phyloP scores from a whole-genome alignment of 169 alveolate species.

The Eimeria acervulina region DNA sequence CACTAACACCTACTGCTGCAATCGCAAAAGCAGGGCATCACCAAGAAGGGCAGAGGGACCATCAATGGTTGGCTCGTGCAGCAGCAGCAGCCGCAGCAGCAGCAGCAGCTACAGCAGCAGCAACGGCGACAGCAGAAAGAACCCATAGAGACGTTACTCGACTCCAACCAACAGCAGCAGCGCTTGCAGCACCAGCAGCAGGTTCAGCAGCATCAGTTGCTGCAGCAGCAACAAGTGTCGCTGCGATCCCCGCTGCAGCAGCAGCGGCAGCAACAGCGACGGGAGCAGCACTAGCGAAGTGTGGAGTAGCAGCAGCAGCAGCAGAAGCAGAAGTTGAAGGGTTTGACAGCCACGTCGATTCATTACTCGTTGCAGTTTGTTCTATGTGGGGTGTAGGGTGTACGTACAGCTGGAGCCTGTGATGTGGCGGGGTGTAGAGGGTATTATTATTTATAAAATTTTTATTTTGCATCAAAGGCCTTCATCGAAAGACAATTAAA shows the following conservation, averaged over 20 bases:
- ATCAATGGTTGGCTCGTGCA: neutral
- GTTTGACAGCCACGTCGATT: neutral
- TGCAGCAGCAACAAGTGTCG: neutral
- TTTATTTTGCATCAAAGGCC: too few species aligned
- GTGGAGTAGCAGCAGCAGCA: neutral
- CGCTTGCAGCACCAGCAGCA: too few species aligned
- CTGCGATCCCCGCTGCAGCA: neutral
- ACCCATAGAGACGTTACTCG: too few species aligned
- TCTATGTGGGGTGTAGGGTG: neutral
- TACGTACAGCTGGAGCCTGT: too few species aligned
- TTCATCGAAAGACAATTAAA: too few species aligned
- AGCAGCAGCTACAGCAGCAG: slow-evolving; percentile 37
- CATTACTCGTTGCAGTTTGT: neutral
- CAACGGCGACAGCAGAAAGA: slow-evolving; percentile 10
- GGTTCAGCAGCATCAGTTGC: too few species aligned
- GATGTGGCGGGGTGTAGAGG: too few species aligned
- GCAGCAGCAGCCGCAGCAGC: neutral
- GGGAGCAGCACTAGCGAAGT: neutral
- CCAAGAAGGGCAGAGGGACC: neutral
- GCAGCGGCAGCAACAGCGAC: neutral
- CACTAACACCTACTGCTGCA: neutral
- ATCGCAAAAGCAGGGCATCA: neutral
- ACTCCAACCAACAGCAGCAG: too few species aligned
- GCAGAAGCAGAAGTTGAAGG: neutral
- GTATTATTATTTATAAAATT: too few species aligned